Conservation (phyloP, 2,329 filamentous ascomycete species). For the Clarireedia monteithiana region DNA sequence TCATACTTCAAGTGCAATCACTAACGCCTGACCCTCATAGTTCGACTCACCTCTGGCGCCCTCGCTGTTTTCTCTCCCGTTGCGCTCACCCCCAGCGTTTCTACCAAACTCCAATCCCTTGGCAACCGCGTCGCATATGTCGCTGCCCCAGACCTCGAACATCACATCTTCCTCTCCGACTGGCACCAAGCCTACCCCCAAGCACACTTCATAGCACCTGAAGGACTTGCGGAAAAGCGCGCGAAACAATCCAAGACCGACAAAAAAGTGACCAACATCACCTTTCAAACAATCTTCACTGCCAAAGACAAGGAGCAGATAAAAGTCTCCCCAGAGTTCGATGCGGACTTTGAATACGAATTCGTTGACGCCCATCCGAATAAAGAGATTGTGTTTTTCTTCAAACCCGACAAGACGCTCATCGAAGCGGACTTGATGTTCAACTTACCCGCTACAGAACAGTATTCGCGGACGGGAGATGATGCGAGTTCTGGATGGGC, state of each 20-base stretch:
- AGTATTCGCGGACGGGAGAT: conserved; percentile 58
- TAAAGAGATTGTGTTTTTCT: conserved; percentile 81
- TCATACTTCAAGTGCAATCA: background rate
- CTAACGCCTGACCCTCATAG: conserved; percentile 35
- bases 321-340: conserved; percentile 68
- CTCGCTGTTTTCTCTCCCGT: conserved; percentile 91
- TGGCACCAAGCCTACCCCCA: conserved; percentile 76
- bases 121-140: conserved; percentile 74
- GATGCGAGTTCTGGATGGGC: conserved; percentile 48
- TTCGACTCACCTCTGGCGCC: conserved; percentile 67
- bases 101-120: conserved; percentile 54
- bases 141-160: conserved; percentile 80
- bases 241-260: conserved; percentile 49
- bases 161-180: conserved; percentile 85
- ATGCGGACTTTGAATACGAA: conserved; percentile 77
- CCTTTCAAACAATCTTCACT: conserved; percentile 62
- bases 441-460: conserved; percentile 81
- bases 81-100: conserved; percentile 69
- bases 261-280: conserved; percentile 31
- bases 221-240: conserved; percentile 79
- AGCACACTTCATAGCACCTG: conserved; percentile 73
- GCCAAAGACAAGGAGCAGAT: conserved; percentile 41
- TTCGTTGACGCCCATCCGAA: conserved; percentile 75
- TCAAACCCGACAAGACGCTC: conserved; percentile 69
- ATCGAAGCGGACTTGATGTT: conserved; percentile 90